Base-by-base conservation (phyloP, 2,329 filamentous ascomycete genomes). In the Teratosphaeria destructans region DNA sequence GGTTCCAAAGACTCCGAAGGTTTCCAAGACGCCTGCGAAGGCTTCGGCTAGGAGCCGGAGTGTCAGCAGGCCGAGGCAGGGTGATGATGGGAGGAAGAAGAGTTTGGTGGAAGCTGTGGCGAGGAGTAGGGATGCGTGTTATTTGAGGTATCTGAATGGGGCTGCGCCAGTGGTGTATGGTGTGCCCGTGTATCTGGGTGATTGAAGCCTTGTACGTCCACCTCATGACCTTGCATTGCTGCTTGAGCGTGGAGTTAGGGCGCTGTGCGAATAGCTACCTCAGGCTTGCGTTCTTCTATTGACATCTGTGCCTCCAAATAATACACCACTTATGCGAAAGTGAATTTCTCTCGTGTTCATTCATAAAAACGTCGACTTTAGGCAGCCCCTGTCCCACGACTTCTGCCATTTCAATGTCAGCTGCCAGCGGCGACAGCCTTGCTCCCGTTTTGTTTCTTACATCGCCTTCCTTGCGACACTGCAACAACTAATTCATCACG, bases 131-230 rank as follows among this genome's bases (percentile, higher is more conserved):
- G 82, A 83, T 61, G 86, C 85, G n/a, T 97, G 94, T 75, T 85
- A 89, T 66, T 83, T 99, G 76, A 84, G 84, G 71, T 97, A 96
- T 77, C 77, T 99, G 66, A 99, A 96, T 68, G 94, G 91, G 0
- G 94, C 93, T 11, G 91, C 93, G 43, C 90, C 94, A 27, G 92
- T 94, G 64, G 87, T 97, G 57, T 99, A 97, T 77, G 94, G 94
- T 16, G 87, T 99, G 71, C 94, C 94, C 34, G 90, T 96, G 63
- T 96, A 91, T 75, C 79, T 96, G 61, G 75, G 64, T 26, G 69
- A 72, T 37, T 72, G 63, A 67, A n/a, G 43, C 11, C 16, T 43
- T 43, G 4, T 23, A 43, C 16, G 37, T 16, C 8, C 16, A 5
- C 1, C 3, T 14, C 37, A 12, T 10, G 5, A 16, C 12, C 16